Evolutionary conservation across 495 filamentous ascomycete genomes (phyloP).

Genomic region (Daldinia caldariorum): DNA sequence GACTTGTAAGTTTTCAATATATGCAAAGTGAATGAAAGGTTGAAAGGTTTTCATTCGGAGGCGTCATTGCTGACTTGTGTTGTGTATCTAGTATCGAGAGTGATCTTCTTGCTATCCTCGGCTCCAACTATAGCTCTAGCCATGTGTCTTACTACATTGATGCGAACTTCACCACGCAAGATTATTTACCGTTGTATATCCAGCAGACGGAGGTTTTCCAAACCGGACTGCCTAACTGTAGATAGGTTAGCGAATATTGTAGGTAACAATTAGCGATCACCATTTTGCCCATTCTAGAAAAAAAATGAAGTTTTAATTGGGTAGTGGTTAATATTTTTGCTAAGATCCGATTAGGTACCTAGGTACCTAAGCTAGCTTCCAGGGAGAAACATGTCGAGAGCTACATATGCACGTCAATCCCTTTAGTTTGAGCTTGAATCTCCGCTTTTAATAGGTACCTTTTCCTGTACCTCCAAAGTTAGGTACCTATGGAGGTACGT

Average conservation of each 20-base stretch:
- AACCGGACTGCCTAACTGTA: conserved; percentile 59
- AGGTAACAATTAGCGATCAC: background rate
- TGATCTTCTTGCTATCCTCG: conserved; percentile 51
- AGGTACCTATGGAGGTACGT: too few species aligned
- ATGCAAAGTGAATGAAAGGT: conserved; percentile 39
- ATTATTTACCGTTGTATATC: conserved; percentile 61
- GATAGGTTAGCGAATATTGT: background rate
- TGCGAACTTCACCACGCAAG: conserved; percentile 57
- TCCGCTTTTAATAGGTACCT: conserved; percentile 1
- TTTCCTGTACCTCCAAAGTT: too few species aligned
- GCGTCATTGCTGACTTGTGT: conserved; percentile 1
- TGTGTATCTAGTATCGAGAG: conserved; percentile 37
- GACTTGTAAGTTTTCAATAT: conserved; percentile 71
- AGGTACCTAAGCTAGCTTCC: too few species aligned
- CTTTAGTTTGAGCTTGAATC: background rate
- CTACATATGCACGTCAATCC: background rate
- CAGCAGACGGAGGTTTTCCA: conserved; percentile 54
- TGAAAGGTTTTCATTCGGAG: background rate
- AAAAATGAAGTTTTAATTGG: too few species aligned
- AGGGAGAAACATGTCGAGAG: too few species aligned
- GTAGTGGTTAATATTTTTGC: too few species aligned
- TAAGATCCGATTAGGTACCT: too few species aligned
- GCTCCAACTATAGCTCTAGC: conserved; percentile 50
- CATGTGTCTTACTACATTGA: conserved; percentile 57
- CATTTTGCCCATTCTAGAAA: too few species aligned